A percentile compares a stretch with the other conserved stretches of the same genome.
phyloP scores from a whole-genome alignment of 352 stramenopile species.

The Pythium graminicola region DNA sequence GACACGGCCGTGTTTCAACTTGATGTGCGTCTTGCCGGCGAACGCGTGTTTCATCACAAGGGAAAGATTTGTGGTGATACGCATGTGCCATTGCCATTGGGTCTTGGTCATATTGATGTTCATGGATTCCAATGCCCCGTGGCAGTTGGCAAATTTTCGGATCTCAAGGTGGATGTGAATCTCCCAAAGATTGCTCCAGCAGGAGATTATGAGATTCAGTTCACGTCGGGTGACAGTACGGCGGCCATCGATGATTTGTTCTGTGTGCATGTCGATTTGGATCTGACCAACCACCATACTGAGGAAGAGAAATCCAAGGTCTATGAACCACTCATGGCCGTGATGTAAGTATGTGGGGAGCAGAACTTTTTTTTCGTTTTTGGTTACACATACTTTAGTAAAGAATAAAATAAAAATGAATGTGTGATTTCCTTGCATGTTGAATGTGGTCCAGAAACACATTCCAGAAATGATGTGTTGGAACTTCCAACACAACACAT shows the following conservation, averaged over 20 bases:
- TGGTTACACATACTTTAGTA: not conserved
- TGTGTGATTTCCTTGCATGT: too few relatives aligned
- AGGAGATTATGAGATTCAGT: constrained; percentile 78
- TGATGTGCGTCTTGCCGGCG: constrained; percentile 60
- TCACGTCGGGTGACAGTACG: constrained; percentile 45
- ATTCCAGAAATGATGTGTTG: too few relatives aligned
- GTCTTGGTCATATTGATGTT: constrained; percentile 81
- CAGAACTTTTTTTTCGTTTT: too few relatives aligned
- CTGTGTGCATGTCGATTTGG: constrained; percentile 73
- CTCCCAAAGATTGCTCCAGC: constrained; percentile 68
- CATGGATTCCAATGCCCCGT: constrained; percentile 74
- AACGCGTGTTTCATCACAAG: constrained; percentile 64
- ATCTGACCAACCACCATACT: constrained; percentile 37
- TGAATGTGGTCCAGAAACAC: too few relatives aligned
- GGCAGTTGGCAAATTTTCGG: constrained; percentile 50
- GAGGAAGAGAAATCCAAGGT: constrained; percentile 45
- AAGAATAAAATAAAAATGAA: too few relatives aligned
- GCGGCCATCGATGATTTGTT: constrained; percentile 43
- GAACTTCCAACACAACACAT: too few relatives aligned
- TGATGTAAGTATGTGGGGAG: too few relatives aligned
- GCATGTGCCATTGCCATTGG: constrained; percentile 70
- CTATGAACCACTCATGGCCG: constrained; percentile 52
- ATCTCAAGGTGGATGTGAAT: constrained; percentile 78
- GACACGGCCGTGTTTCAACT: constrained; percentile 60
- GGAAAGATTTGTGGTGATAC: constrained; percentile 73